Conservation (phyloP, 345 rosid species). For the Eucalyptus polyanthemos region DNA sequence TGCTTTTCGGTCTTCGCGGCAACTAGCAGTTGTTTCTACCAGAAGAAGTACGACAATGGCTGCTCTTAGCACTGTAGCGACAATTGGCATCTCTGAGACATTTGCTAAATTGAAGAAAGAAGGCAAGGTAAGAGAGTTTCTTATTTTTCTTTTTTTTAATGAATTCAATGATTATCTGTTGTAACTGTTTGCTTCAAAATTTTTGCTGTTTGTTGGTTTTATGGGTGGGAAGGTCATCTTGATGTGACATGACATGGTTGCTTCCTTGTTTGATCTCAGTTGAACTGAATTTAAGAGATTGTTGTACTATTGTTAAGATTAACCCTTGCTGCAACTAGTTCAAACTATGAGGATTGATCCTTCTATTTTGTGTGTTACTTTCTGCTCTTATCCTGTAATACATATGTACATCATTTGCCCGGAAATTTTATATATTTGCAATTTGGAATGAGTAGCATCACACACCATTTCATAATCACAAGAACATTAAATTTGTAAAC, state of each 20-base stretch:
- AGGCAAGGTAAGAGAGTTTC: not conserved
- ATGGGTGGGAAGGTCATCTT: not conserved
- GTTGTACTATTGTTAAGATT: not conserved
- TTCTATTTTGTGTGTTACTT: not conserved
- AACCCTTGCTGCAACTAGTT: not conserved
- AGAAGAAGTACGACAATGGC: not conserved
- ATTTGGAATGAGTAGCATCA: not conserved
- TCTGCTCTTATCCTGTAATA: not conserved
- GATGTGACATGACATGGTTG: not conserved
- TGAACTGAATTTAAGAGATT: not conserved
- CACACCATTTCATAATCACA: not conserved
- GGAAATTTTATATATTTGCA: not conserved
- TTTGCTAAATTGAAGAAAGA: not conserved
- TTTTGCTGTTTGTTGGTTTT: not conserved
- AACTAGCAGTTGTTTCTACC: not conserved
- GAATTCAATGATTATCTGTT: not conserved
- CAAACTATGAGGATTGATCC: not conserved
- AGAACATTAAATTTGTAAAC: not conserved
- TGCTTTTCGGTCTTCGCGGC: not conserved
- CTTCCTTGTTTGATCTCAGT: not conserved
- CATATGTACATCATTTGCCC: not conserved
- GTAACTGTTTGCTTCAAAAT: not conserved
- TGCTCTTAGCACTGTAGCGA: not conserved
- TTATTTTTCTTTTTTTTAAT: accelerated
- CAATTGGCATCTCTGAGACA: not conserved